Evolutionary conservation across 202 grass and related monocot species (phyloP), one percentile per base, ranked within the genome.

Genomic region (Bolboschoenoplectus hybrid): DNA sequence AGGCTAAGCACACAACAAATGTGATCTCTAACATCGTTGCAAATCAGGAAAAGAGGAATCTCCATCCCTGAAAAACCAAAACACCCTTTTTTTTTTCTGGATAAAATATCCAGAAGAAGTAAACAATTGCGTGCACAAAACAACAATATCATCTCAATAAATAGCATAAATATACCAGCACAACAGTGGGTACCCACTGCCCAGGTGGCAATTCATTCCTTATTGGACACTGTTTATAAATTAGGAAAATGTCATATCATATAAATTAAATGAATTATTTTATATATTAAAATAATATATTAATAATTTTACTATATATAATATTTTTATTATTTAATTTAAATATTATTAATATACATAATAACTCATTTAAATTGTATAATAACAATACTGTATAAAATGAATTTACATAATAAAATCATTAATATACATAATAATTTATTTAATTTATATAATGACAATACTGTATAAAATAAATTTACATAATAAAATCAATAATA

Each of bases 101-200:
- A 50, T 74, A 73, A 5, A 47, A 26, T 50, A 49, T 74, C 70
- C n/a, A 50, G 45, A 49, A 34, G 1, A 76, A 16, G 11, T 1
- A 49, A 76, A 36, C 11, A 75, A 53, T 55, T 76, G 72, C 72
- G 72, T 76, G 72, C 46, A 51, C 9, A 55, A 76, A 47, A 76
- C 20, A 76, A 10, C 71, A 47, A 74, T 49, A 73, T 70, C 67
- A n/a, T 39, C 67, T 70, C 38, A 70, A 19, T 8, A 71, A 12
- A 19, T 8, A 71, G 17, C 40, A 46, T 71, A 44, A 74, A 74
- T 50, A n/a, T 50, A 74, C n/a, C 70, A 49, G 44, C 17, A 65
- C 63, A 34, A 16, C 26, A 74, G 8, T 51, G 45, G 8, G 56
- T 58, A 16, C 14, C 12, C 13, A 4, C 13, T 34, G 26, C 9